A percentile compares a stretch with the other conserved stretches of the same genome.
These are phyloP conservation scores for Leptographium radiaticola DNA, from an alignment of 2,329 filamentous ascomycete species.

Conservation along the genomic window DNA sequence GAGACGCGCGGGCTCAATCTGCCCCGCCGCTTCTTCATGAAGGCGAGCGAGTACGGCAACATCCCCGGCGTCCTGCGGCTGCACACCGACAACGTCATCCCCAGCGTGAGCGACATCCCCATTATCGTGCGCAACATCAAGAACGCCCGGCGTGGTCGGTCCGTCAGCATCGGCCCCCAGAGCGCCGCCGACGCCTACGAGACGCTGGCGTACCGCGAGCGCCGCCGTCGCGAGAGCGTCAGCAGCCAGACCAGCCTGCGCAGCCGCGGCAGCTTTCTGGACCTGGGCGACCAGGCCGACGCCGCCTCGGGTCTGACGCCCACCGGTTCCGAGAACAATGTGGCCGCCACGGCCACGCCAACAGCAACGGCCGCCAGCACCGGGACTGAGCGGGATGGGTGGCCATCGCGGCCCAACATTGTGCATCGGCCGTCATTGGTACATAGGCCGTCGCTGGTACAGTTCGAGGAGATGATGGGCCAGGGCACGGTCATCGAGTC, in stretches of 20 bases:
- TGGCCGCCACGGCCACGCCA: not conserved
- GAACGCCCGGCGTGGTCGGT: constrained; percentile 51
- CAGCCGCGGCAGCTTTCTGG: constrained; percentile 29
- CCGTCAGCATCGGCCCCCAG: constrained; percentile 84
- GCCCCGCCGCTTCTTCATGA: constrained; percentile 81
- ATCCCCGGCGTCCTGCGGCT: constrained; percentile 62
- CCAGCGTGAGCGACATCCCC: constrained; percentile 77
- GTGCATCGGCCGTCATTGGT: constrained; percentile 19
- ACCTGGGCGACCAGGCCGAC: constrained; percentile 23
- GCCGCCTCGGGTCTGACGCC: constrained; percentile 10
- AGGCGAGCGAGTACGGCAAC: constrained; percentile 78
- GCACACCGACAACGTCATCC: constrained; percentile 71
- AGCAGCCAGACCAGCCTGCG: constrained; percentile 34
- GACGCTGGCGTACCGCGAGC: constrained; percentile 78
- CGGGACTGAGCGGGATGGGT: constrained; percentile 7
- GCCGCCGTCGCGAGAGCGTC: constrained; percentile 40
- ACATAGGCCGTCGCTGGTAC: constrained; percentile 37
- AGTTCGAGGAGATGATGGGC: constrained; percentile 65
- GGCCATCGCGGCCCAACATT: constrained; percentile 10
- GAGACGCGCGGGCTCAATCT: constrained; percentile 68
- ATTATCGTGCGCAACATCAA: constrained; percentile 71
- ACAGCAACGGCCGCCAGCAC: constrained; percentile 14
- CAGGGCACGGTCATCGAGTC: constrained; percentile 38
- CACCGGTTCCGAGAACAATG: not conserved
- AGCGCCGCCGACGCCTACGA: constrained; percentile 95